Evolutionary conservation across 2,329 filamentous ascomycete species (phyloP).

Genomic region (Arthroderma sp.): DNA sequence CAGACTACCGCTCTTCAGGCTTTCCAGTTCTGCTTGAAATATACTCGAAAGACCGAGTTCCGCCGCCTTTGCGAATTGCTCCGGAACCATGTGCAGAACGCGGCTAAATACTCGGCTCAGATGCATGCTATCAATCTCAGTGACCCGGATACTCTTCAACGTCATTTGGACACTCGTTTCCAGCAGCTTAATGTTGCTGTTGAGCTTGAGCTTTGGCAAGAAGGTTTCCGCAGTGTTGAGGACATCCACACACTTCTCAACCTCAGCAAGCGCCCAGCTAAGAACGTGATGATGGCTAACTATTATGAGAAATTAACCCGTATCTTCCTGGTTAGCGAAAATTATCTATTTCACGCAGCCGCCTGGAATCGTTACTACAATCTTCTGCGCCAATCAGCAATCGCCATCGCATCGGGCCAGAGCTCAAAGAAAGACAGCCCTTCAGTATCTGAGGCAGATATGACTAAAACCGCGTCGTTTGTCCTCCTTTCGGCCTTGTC

Average conservation of each 20-base stretch:
- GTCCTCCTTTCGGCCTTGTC: slow-evolving; percentile 87
- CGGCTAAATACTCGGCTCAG: slow-evolving; percentile 96
- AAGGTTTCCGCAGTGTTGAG: slow-evolving; percentile 97
- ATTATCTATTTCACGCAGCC: slow-evolving; percentile 97
- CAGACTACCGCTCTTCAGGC: slow-evolving; percentile 96
- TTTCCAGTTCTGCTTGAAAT: slow-evolving; percentile 97
- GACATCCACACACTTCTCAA: slow-evolving; percentile 96
- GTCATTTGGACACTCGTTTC: slow-evolving; percentile 94
- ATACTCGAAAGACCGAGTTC: slow-evolving; percentile 98
- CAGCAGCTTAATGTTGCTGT: slow-evolving; percentile 97
- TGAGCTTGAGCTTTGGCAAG: slow-evolving; percentile 96
- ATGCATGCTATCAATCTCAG: slow-evolving; percentile 99
- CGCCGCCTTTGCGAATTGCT: slow-evolving; percentile 94
- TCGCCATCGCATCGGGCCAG: slow-evolving; percentile 68
- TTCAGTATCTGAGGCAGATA: slow-evolving; percentile 71
- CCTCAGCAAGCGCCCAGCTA: slow-evolving; percentile 92
- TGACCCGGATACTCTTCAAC: slow-evolving; percentile 91
- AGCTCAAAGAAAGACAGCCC: slow-evolving; percentile 92
- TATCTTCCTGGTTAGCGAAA: slow-evolving; percentile 97
- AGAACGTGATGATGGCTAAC: slow-evolving; percentile 99
- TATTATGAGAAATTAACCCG: slow-evolving; percentile 99
- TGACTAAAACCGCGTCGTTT: slow-evolving; percentile 89
- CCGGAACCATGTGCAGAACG: slow-evolving; percentile 96
- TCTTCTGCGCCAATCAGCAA: slow-evolving; percentile 79
- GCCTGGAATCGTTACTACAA: slow-evolving; percentile 97